Evolutionary conservation across 805 yeast species (phyloP).

Genomic region (Kazachstania africana): DNA sequence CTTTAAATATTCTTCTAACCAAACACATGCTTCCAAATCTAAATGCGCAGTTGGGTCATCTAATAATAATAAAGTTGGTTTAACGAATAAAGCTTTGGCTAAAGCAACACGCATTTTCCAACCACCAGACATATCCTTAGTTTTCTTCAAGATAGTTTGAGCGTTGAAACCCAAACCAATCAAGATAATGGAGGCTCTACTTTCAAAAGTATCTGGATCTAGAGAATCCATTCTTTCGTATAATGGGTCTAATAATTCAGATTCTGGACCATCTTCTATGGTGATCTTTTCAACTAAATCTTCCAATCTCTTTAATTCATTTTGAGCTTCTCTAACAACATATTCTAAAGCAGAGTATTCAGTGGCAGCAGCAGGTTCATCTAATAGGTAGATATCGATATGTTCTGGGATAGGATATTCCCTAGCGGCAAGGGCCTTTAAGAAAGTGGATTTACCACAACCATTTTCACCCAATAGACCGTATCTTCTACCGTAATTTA

Average conservation of each 20-base stretch:
- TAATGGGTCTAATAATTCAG: constrained; percentile 69
- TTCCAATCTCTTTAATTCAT: constrained; percentile 82
- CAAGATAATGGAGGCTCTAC: constrained; percentile 89
- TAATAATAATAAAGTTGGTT: constrained; percentile 85
- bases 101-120: constrained; percentile 99
- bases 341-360: constrained; percentile 89
- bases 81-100: constrained; percentile 94
- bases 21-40: constrained; percentile 98
- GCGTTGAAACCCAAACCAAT: constrained; percentile 95
- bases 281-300: constrained; percentile 81
- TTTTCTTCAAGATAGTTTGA: constrained; percentile 77
- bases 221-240: constrained; percentile 92
- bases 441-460: constrained; percentile 94
- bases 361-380: constrained; percentile 95
- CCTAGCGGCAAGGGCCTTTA: constrained; percentile 88
- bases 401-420: constrained; percentile 91
- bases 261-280: constrained; percentile 89
- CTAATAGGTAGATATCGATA: constrained; percentile 83
- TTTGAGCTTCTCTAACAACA: constrained; percentile 94
- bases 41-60: constrained; percentile 99
- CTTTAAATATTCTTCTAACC: constrained; percentile 97
- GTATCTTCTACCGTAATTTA: constrained; percentile 94
- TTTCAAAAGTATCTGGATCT: constrained; percentile 94
- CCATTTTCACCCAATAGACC: constrained; percentile 98
- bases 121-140: constrained; percentile 99